Conservation (phyloP, 176 grass and related monocot genomes). For the Juncus inflexus region DNA sequence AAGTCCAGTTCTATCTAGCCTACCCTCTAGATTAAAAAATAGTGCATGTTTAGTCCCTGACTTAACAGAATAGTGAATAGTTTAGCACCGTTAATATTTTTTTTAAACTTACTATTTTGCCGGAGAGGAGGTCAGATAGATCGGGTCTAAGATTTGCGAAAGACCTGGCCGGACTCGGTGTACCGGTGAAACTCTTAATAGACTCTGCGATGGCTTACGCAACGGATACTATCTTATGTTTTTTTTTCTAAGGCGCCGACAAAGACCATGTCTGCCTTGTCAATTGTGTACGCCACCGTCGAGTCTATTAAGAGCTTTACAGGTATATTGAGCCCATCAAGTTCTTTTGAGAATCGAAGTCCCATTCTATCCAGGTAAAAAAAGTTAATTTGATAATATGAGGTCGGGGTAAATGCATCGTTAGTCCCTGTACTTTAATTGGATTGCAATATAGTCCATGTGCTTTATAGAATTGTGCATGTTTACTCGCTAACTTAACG, state of each 20-base stretch:
- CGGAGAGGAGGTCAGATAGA: slow-evolving; percentile 92
- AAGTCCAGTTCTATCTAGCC: slow-evolving; percentile 82
- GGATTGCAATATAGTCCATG: slow-evolving; percentile 35
- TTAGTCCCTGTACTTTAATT: no score
- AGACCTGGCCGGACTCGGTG: slow-evolving; percentile 74
- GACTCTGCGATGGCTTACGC: slow-evolving; percentile 94
- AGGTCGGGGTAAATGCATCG: no score
- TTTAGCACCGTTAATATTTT: no score
- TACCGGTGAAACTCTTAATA: slow-evolving; percentile 91
- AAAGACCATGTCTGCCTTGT: slow-evolving; percentile 94
- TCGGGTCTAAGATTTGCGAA: slow-evolving; percentile 83
- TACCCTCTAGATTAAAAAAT: slow-evolving; percentile 68
- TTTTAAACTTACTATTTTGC: not conserved
- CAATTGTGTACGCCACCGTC: slow-evolving; percentile 87
- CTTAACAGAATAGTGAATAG: no score
- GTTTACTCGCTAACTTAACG: no score
- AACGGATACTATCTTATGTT: no score
- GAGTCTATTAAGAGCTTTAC: slow-evolving; percentile 93
- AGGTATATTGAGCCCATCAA: slow-evolving; percentile 64
- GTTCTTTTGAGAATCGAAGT: slow-evolving; percentile 82
- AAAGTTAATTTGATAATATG: not conserved
- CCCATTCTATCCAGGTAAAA: slow-evolving; percentile 74
- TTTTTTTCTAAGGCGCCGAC: slow-evolving; percentile 40
- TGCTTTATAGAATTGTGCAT: slow-evolving; percentile 31
- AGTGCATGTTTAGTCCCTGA: not conserved